These are phyloP conservation scores for Ophiognomonia clavigignenti-juglandacearum DNA, from an alignment of 2,329 filamentous ascomycete species.

Conservation along the genomic window DNA sequence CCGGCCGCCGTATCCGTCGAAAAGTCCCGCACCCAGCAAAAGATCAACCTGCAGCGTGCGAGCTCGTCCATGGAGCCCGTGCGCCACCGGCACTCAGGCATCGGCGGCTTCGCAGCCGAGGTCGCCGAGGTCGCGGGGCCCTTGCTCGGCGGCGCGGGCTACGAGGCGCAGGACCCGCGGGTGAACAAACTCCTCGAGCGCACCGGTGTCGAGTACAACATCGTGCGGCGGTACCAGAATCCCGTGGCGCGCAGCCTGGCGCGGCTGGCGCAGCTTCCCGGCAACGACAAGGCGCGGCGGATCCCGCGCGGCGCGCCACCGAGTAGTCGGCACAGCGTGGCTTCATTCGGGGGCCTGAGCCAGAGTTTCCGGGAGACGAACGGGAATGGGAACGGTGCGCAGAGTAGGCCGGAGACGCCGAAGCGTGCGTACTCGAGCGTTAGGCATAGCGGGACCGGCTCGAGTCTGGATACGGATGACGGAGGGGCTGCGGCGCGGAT, in stretches of 20 bases:
- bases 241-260: slow-evolving; percentile 60
- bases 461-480: slow-evolving; percentile 44
- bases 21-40: slow-evolving; percentile 68
- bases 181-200: slow-evolving; percentile 62
- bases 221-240: slow-evolving; percentile 67
- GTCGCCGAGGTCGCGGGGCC: slow-evolving; percentile 40
- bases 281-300: slow-evolving; percentile 42
- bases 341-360: slow-evolving; percentile 31
- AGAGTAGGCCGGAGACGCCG: slow-evolving; percentile 8
- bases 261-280: slow-evolving; percentile 48
- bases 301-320: slow-evolving; percentile 33
- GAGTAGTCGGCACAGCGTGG: slow-evolving; percentile 22
- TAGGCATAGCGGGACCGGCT: slow-evolving; percentile 23
- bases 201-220: slow-evolving; percentile 69
- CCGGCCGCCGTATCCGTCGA: slow-evolving; percentile 41
- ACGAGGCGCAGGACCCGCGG: slow-evolving; percentile 57
- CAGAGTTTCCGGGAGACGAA: slow-evolving; percentile 29
- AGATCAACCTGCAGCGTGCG: slow-evolving; percentile 68
- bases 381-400: neutral
- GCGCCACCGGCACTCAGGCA: slow-evolving; percentile 40
- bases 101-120: slow-evolving; percentile 23
- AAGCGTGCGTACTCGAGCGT: slow-evolving; percentile 14
- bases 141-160: slow-evolving; percentile 48
- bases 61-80: slow-evolving; percentile 66
- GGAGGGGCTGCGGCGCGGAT: slow-evolving; percentile 26